Percentiles rank a stretch among this genome's conserved stretches.
These are phyloP conservation scores for Aspergillus eucalypticola DNA, from an alignment of 2,329 filamentous ascomycete species.

Conservation along the genomic window DNA sequence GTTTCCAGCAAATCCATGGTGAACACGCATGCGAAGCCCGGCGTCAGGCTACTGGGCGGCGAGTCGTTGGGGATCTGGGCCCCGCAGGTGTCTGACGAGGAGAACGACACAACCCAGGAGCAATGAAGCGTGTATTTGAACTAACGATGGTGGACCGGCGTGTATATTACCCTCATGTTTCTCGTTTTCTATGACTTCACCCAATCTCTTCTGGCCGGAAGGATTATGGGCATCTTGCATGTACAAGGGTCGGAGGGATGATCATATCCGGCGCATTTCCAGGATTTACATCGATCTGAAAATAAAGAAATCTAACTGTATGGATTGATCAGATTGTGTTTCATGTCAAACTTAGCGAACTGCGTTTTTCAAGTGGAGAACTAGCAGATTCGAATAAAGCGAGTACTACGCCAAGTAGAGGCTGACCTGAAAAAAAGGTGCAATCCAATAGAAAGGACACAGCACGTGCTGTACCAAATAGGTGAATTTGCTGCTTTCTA, in stretches of 20 bases:
- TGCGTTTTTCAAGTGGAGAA: too few species aligned
- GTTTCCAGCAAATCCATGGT: slow-evolving; percentile 72
- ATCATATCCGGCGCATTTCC: background rate
- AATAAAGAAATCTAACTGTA: background rate
- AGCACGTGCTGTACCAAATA: too few species aligned
- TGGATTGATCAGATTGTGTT: too few species aligned
- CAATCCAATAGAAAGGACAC: too few species aligned
- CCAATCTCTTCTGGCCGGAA: background rate
- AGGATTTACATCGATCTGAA: background rate
- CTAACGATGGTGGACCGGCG: background rate
- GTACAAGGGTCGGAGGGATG: background rate
- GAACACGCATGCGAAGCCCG: slow-evolving; percentile 48
- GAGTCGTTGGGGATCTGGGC: slow-evolving; percentile 44
- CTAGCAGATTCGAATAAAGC: too few species aligned
- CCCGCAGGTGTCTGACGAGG: slow-evolving; percentile 32
- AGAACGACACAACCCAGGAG: slow-evolving; percentile 15
- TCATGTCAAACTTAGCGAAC: too few species aligned
- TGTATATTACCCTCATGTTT: slow-evolving; percentile 12
- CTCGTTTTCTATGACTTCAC: background rate
- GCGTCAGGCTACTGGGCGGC: slow-evolving; percentile 41
- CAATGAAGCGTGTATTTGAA: slow-evolving; percentile 8
- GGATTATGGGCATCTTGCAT: background rate
- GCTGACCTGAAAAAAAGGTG: too few species aligned
- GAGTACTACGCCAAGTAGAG: too few species aligned
- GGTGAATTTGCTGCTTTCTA: too few species aligned